Conservation (phyloP, 2,329 filamentous ascomycete species). For the Monosporascus ibericus region DNA sequence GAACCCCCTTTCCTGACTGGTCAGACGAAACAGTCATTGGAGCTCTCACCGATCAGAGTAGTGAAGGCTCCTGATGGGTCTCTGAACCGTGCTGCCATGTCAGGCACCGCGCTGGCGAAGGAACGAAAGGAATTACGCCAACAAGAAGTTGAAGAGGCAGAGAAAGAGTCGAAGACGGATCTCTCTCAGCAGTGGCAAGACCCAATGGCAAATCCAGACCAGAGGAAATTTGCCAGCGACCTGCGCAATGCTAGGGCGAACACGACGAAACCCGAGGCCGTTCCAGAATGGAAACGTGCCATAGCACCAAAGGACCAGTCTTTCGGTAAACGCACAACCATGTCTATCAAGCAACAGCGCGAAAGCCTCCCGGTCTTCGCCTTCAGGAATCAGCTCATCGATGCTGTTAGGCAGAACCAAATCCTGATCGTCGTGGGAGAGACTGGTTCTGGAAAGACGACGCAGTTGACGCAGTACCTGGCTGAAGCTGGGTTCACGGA, state of each 20-base stretch:
- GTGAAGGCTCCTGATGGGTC: constrained; percentile 98
- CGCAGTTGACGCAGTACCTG: constrained; percentile 90
- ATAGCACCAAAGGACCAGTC: constrained; percentile 74
- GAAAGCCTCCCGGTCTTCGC: constrained; percentile 84
- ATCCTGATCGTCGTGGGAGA: constrained; percentile 94
- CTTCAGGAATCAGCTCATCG: constrained; percentile 80
- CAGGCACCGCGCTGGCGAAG: constrained; percentile 80
- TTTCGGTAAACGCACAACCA: constrained; percentile 77
- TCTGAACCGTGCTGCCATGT: constrained; percentile 92
- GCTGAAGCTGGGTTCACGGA: constrained; percentile 89
- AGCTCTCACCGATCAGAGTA: constrained; percentile 90
- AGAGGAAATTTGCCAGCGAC: constrained; percentile 84
- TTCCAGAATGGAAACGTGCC: constrained; percentile 90
- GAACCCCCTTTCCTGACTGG: constrained; percentile 94
- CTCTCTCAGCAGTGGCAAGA: constrained; percentile 92
- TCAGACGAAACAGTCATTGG: constrained; percentile 92
- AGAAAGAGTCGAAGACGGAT: constrained; percentile 75
- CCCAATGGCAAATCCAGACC: constrained; percentile 82
- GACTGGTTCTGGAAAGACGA: constrained; percentile 95
- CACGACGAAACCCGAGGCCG: constrained; percentile 55
- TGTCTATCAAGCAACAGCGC: constrained; percentile 93
- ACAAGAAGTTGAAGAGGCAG: constrained; percentile 73
- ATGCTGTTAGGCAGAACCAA: constrained; percentile 83
- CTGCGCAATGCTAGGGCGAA: constrained; percentile 60
- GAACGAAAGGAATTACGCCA: constrained; percentile 85